Evolutionary conservation across 1,284 basidiomycete genomes (phyloP), one percentile per base, ranked within the genome.

Genomic region (Naganishia sp.): DNA sequence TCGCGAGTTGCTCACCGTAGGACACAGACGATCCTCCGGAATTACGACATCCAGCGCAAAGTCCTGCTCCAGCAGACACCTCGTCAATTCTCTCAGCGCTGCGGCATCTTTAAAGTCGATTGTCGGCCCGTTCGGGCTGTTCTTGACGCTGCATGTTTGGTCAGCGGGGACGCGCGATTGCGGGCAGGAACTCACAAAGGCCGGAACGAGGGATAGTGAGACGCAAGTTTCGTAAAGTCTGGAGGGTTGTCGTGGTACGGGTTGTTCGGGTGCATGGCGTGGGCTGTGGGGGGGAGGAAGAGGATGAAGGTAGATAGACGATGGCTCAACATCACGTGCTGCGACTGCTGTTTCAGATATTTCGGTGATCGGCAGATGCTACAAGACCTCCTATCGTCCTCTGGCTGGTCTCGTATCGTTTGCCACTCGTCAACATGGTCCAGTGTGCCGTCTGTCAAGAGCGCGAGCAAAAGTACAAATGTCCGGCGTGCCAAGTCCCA

Each of bases 21-120:
- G 93, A 78, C 92, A 95, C 3, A 96, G 79, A 60, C 93, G 81
- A 76, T 91, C 85, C 0, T 82, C 76, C 0, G 90, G 87, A 9
- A 95, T 76, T 4, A 80, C 73, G 0, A 94, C 70, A 23, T 81
- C 78, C 47, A 95, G 75, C 0, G 80, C 77, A 73, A 92, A 94
- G 76, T 94, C 91, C 21, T 86, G 83, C 68, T 84, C 79, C 23
- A 94, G 82, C 18, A 95, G 80, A 0, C 90, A 89, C 68, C 87
- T 82, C 0, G 92, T 94, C 67, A 95, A 81, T 32, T 84, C 82
- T 72, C 92, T 84, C 75, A 92, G 86, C 6, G 90, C 86, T 0
- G 75, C 76, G 11, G 84, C 82, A 74, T 90, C 82, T 69, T 87
- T 84, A 73, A 92, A 95, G 74, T 94, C 84, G 61, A 95, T 86